A percentile compares a stretch with the other conserved stretches of the same genome.
phyloP scores from a whole-genome alignment of 1,284 basidiomycete genomes.

The Thelephora terrestris region DNA sequence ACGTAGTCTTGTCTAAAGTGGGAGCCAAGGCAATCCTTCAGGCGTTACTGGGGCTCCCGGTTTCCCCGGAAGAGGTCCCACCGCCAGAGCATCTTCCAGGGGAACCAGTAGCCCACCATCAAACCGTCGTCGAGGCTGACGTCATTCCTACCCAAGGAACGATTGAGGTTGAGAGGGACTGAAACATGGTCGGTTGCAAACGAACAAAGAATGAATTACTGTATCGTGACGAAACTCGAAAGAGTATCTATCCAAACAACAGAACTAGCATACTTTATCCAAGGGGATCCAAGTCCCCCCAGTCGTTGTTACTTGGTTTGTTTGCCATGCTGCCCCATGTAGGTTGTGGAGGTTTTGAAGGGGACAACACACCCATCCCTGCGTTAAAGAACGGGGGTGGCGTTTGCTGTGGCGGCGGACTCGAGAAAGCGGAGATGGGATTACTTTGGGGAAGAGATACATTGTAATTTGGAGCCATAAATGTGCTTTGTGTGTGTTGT shows the following conservation, averaged over 20 bases:
- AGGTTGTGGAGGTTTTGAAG: slow-evolving; percentile 45
- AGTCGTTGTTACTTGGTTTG: slow-evolving; percentile 51
- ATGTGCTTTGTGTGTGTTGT: slow-evolving; percentile 10
- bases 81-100: slow-evolving; percentile 15
- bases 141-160: slow-evolving; percentile 37
- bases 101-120: slow-evolving; percentile 18
- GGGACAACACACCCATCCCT: slow-evolving; percentile 45
- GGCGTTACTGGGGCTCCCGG: slow-evolving; percentile 44
- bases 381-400: slow-evolving; percentile 28
- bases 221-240: slow-evolving; percentile 1
- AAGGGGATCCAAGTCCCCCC: slow-evolving; percentile 75
- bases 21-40: slow-evolving; percentile 66
- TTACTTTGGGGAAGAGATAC: slow-evolving; percentile 14
- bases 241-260: slow-evolving; percentile 13
- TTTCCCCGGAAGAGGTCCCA: slow-evolving; percentile 38
- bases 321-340: slow-evolving; percentile 32
- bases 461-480: slow-evolving; percentile 19
- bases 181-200: slow-evolving; percentile 4
- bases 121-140: slow-evolving; percentile 48
- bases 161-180: slow-evolving; percentile 38
- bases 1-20: slow-evolving; percentile 56
- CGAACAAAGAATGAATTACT: background rate
- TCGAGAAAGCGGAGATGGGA: slow-evolving; percentile 9
- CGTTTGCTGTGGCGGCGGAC: slow-evolving; percentile 14
- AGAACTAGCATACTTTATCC: slow-evolving; percentile 22